Percentiles rank a stretch among this genome's conserved stretches.
These are phyloP conservation scores for Pythium myriotylum DNA, from an alignment of 352 stramenopile species.

Conservation along the genomic window DNA sequence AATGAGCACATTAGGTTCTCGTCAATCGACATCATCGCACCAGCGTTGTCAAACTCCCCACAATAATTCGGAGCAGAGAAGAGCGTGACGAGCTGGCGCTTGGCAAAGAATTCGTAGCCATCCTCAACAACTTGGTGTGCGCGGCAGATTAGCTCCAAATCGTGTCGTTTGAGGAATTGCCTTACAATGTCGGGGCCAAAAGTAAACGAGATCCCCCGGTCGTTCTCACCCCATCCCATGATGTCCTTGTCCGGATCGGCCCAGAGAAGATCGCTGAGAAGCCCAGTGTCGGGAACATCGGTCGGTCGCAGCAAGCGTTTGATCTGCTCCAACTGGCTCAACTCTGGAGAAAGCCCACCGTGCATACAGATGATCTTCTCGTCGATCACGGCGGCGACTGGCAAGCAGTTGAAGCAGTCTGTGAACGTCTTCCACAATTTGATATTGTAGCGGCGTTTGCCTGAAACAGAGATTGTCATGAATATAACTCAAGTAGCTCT, in stretches of 20 bases:
- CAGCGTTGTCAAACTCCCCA: conserved; percentile 80
- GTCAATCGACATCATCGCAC: conserved; percentile 80
- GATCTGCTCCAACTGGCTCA: conserved; percentile 94
- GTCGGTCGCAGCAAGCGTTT: conserved; percentile 93
- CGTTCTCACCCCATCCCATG: conserved; percentile 98
- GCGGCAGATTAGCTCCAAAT: conserved; percentile 93
- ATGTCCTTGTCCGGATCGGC: conserved; percentile 98
- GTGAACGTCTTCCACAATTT: conserved; percentile 99
- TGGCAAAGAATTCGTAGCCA: conserved; percentile 71
- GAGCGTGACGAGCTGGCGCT: conserved; percentile 87
- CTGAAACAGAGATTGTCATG: conserved; percentile 28
- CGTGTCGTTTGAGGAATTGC: conserved; percentile 96
- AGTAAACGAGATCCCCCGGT: conserved; percentile 97
- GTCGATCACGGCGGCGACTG: conserved; percentile 97
- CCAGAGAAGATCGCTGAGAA: conserved; percentile 98
- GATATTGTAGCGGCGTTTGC: conserved; percentile 93
- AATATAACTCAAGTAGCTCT: background rate
- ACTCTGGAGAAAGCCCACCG: conserved; percentile 95
- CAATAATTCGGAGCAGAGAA: conserved; percentile 94
- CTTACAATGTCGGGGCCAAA: conserved; percentile 98
- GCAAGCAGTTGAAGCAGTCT: conserved; percentile 88
- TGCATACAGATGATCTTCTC: conserved; percentile 99
- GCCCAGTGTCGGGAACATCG: conserved; percentile 89
- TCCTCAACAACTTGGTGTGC: conserved; percentile 74
- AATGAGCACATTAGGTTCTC: conserved; percentile 78